Evolutionary conservation across 2,329 filamentous ascomycete species (phyloP), one percentile per base, ranked within the genome.

Genomic region (Fusarium brachygibbosum): DNA sequence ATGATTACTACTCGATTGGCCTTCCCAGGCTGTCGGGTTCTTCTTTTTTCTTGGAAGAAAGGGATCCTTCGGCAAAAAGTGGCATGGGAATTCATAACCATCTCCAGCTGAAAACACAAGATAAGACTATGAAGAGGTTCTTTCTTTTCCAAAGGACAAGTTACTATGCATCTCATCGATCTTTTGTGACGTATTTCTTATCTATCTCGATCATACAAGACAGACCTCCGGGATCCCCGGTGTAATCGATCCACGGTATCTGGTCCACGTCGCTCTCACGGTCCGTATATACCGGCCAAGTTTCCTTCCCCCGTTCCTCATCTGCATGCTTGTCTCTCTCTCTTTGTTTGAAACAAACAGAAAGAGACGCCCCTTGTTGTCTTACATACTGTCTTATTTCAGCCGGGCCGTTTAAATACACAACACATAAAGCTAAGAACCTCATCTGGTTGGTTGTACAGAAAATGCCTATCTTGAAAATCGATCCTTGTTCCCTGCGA

Each of bases 221-320:
- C 8, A 51, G 40, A 17, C 31, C 45, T 38, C 66, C 49, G 42
- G 35, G 40, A 35, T 12, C 45, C 35, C 57, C 48, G 56, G 63
- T 42, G 21, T 49, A 48, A 28, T 21, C 40, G 16, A 45, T 45
- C 17, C 34, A 37, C 34, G 16, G 34, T 37, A 37, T 14, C 17
- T 21, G 12, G 35, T 21, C 21, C 19, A 41, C 38, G 13, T 70
- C 72, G 72, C 72, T 68, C 65, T 65, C 63, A 63, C 72, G 72
- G 72, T 71, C 72, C 72, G 72, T 54, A 49, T 66, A 57, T 58
- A 74, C 72, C 72, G 72, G 46, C 55, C 40, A 44, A 45, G n/a
- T 61, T 55, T 60, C n/a, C 23, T 6, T 25, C 23, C 23, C 23
- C 31, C 55, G 38, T 45, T 45, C 55, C 34, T 23, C 48, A 42